Percentiles rank a stretch among this genome's conserved stretches.
Conservation (phyloP, 345 rosid species). For the Iberis pinnata region DNA sequence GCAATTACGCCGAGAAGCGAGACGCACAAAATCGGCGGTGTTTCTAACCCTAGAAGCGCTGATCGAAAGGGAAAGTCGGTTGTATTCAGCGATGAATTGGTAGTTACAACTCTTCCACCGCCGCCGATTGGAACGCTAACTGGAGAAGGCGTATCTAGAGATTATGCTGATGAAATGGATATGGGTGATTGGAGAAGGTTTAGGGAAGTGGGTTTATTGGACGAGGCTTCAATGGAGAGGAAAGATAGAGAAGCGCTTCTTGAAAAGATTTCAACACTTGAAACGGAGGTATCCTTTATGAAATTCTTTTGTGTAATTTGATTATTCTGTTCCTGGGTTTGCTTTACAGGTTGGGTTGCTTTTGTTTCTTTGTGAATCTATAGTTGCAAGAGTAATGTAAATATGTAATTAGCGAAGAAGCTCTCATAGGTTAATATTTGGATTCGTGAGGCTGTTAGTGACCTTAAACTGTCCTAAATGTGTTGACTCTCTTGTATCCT, state of each 20-base stretch:
- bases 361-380: too few species aligned
- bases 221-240: constrained; percentile 63
- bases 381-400: too few species aligned
- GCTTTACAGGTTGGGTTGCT: background rate
- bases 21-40: constrained; percentile 20
- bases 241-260: constrained; percentile 69
- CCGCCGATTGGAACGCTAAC: constrained; percentile 51
- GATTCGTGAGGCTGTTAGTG: too few species aligned
- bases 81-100: constrained; percentile 37
- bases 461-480: too few species aligned
- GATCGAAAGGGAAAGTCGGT: constrained; percentile 63
- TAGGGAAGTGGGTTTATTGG: constrained; percentile 73
- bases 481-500: constrained; percentile 7
- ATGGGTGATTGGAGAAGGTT: constrained; percentile 77
- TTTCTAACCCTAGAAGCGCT: constrained; percentile 24
- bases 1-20: constrained; percentile 40
- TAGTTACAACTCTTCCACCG: constrained; percentile 36
- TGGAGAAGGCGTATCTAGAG: constrained; percentile 19
- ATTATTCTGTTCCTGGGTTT: constrained; percentile 6
- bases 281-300: constrained; percentile 52
- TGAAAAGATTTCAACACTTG: constrained; percentile 53
- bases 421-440: too few species aligned
- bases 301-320: background rate
- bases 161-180: constrained; percentile 27
- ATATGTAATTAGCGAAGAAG: too few species aligned